phyloP scores from a whole-genome alignment of 2,329 filamentous ascomycete species.

The Diaporthe sp. region DNA sequence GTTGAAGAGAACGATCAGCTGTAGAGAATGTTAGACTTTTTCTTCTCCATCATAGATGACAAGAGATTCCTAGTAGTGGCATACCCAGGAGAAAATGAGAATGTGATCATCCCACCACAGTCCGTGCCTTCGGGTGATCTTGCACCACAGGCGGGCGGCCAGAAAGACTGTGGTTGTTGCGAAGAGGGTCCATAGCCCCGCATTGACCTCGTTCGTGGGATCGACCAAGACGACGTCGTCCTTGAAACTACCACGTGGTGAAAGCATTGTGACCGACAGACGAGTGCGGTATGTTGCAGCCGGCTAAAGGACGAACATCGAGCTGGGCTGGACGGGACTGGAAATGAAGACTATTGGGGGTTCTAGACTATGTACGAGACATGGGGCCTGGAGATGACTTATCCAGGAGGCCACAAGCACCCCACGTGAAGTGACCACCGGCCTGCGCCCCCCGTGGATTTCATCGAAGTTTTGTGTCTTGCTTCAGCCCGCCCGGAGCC shows the following conservation, averaged over 20 bases:
- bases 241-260: conserved; percentile 18
- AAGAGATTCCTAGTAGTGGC: background rate
- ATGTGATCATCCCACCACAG: conserved; percentile 38
- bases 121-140: conserved; percentile 31
- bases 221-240: conserved; percentile 15
- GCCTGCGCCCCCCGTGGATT: conserved; percentile 30
- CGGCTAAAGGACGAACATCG: conserved; percentile 19
- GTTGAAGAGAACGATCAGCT: conserved; percentile 24
- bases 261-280: conserved; percentile 15
- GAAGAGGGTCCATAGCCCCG: conserved; percentile 31
- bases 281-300: background rate
- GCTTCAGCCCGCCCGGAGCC: conserved; percentile 29
- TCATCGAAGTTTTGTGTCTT: conserved; percentile 33
- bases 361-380: conserved; percentile 25
- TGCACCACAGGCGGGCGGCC: conserved; percentile 35
- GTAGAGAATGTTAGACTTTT: background rate
- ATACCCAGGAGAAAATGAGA: conserved; percentile 35
- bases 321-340: background rate
- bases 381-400: conserved; percentile 26
- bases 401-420: conserved; percentile 17
- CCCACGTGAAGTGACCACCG: background rate
- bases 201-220: conserved; percentile 30
- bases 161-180: conserved; percentile 27
- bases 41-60: background rate
- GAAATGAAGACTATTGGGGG: conserved; percentile 1